Percentiles rank a stretch among this genome's conserved stretches.
Conservation (phyloP, 140 eudicot genomes). For the Anethum foeniculum region DNA sequence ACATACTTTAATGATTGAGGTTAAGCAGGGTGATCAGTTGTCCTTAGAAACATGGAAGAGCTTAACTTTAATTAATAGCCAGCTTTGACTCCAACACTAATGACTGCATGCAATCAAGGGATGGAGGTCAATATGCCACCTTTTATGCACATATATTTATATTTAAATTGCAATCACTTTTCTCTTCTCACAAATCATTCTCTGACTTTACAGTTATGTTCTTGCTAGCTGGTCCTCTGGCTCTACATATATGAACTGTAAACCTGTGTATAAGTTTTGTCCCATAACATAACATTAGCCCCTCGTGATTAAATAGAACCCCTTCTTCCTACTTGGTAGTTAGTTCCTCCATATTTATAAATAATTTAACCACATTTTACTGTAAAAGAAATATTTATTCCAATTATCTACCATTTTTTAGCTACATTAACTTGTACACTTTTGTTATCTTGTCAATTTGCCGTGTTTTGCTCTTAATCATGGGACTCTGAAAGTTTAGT, state of each 20-base stretch:
- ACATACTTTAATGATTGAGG: neutral
- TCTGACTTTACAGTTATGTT: constrained; percentile 35
- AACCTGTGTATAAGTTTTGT: neutral
- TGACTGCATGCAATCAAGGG: neutral
- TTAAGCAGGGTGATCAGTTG: constrained; percentile 4
- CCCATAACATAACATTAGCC: neutral
- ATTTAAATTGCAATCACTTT: constrained; percentile 15
- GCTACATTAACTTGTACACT: too few relatives aligned
- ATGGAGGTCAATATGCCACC: constrained; percentile 4
- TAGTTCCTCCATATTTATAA: too few relatives aligned
- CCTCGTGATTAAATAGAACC: neutral
- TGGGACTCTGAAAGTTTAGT: too few relatives aligned
- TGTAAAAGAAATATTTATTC: too few relatives aligned
- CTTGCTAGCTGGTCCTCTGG: constrained; percentile 16
- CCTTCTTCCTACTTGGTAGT: too few relatives aligned
- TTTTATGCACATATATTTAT: neutral
- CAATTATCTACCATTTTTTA: too few relatives aligned
- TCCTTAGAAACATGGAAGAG: constrained; percentile 19
- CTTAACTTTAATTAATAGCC: neutral
- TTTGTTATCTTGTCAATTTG: too few relatives aligned
- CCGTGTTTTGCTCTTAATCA: too few relatives aligned
- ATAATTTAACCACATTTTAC: too few relatives aligned
- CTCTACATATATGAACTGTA: neutral
- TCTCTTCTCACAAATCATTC: constrained; percentile 19
- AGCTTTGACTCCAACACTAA: constrained; percentile 11